Conservation (phyloP, 2,329 filamentous ascomycete genomes). For the Claviceps pazoutovae region DNA sequence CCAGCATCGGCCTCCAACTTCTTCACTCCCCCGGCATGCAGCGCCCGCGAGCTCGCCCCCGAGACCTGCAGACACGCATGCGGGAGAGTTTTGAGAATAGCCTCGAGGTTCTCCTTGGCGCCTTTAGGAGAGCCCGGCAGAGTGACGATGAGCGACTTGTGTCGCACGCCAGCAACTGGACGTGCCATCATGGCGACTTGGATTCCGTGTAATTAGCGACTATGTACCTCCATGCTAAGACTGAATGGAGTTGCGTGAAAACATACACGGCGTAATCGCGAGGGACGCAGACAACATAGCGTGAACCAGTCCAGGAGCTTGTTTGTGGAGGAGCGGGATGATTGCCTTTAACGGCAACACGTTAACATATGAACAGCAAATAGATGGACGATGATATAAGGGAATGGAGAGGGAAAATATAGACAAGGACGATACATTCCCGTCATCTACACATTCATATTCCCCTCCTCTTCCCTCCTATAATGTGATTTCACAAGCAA, state of each 20-base stretch:
- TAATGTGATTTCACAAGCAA: background rate
- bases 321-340: constrained; percentile 62
- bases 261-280: constrained; percentile 74
- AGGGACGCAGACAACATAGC: constrained; percentile 82
- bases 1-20: constrained; percentile 77
- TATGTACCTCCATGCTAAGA: background rate
- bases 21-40: constrained; percentile 71
- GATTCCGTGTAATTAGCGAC: background rate
- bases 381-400: too few relatives aligned
- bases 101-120: constrained; percentile 82
- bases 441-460: background rate
- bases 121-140: constrained; percentile 91
- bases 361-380: too few relatives aligned
- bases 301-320: constrained; percentile 85
- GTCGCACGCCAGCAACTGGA: constrained; percentile 76
- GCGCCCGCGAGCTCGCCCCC: constrained; percentile 62
- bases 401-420: too few relatives aligned
- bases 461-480: background rate
- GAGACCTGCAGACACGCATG: constrained; percentile 88
- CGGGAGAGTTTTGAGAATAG: constrained; percentile 76
- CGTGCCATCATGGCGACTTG: constrained; percentile 92
- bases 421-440: background rate
- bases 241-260: background rate
- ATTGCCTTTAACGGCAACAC: constrained; percentile 45
- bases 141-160: constrained; percentile 71